phyloP scores from a whole-genome alignment of 2,329 filamentous ascomycete genomes.

The Xylariomycetidae sp. region DNA sequence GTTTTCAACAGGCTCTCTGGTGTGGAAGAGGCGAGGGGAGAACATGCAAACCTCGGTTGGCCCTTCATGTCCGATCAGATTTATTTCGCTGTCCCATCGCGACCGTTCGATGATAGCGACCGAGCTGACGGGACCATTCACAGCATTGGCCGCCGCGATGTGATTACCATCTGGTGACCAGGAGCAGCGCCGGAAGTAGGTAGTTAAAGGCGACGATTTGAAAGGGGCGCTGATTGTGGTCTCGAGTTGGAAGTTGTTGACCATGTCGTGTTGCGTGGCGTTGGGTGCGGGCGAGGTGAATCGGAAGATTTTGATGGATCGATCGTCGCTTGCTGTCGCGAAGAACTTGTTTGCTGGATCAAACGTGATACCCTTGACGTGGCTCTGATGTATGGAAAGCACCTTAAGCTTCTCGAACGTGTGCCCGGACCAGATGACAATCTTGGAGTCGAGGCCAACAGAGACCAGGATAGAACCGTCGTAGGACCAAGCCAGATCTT shows the following conservation, averaged over 20 bases:
- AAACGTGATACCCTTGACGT: slow-evolving; percentile 98
- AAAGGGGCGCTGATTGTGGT: slow-evolving; percentile 87
- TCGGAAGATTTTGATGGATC: slow-evolving; percentile 92
- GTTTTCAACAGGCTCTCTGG: slow-evolving; percentile 55
- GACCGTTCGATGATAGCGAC: slow-evolving; percentile 92
- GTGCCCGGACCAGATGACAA: slow-evolving; percentile 96
- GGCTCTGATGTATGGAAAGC: slow-evolving; percentile 85
- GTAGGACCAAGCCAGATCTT: slow-evolving; percentile 94
- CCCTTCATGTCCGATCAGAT: slow-evolving; percentile 92
- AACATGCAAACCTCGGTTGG: slow-evolving; percentile 97
- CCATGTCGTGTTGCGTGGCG: slow-evolving; percentile 88
- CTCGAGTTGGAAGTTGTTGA: slow-evolving; percentile 93
- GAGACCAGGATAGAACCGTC: slow-evolving; percentile 95
- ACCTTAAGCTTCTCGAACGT: slow-evolving; percentile 98
- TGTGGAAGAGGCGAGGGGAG: slow-evolving; percentile 82
- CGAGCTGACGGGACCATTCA: slow-evolving; percentile 94
- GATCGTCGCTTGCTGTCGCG: slow-evolving; percentile 93
- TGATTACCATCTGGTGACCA: slow-evolving; percentile 98
- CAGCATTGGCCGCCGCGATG: slow-evolving; percentile 93
- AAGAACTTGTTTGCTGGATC: slow-evolving; percentile 99
- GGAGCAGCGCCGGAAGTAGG: slow-evolving; percentile 92
- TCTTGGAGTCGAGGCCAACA: slow-evolving; percentile 93
- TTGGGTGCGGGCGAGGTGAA: slow-evolving; percentile 89
- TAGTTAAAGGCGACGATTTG: slow-evolving; percentile 84
- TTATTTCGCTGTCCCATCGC: slow-evolving; percentile 93